Conservation (phyloP, 768 basidiomycete species). For the Tylopilus vinaceipallidus region DNA sequence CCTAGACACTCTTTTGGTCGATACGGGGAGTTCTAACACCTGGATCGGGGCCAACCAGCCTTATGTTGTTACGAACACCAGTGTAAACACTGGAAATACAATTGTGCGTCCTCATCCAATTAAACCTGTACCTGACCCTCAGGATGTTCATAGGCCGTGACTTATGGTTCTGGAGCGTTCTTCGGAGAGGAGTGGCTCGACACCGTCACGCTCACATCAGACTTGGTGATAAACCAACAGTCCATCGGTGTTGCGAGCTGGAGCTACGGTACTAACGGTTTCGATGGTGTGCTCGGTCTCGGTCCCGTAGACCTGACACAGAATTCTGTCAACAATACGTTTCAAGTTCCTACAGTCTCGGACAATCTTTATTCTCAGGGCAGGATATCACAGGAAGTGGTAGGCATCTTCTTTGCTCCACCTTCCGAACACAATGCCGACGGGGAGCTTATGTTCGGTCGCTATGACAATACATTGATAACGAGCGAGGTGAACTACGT, state of each 20-base stretch:
- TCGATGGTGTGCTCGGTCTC: slow-evolving; percentile 41
- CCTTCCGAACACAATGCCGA: slow-evolving; percentile 16
- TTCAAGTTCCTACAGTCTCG: slow-evolving; percentile 32
- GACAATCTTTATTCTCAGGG: slow-evolving; percentile 35
- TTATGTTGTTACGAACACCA: slow-evolving; percentile 16
- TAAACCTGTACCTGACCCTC: slow-evolving; percentile 5
- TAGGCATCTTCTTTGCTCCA: slow-evolving; percentile 37
- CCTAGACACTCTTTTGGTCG: slow-evolving; percentile 30
- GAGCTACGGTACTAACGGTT: slow-evolving; percentile 25
- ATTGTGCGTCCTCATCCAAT: slow-evolving; percentile 11
- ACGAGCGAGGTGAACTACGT: slow-evolving; percentile 20
- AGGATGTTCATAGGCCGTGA: not conserved
- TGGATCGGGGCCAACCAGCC: slow-evolving; percentile 27
- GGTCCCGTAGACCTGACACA: slow-evolving; percentile 35
- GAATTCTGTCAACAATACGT: slow-evolving; percentile 15
- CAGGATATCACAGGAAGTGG: slow-evolving; percentile 23
- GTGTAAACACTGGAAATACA: slow-evolving; percentile 16
- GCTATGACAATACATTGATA: slow-evolving; percentile 14
- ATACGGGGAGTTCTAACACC: slow-evolving; percentile 34
- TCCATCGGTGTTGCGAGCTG: slow-evolving; percentile 35
- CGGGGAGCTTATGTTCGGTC: slow-evolving; percentile 31
- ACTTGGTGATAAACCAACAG: slow-evolving; percentile 22
- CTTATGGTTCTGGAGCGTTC: slow-evolving; percentile 5
- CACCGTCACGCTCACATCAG: slow-evolving; percentile 9
- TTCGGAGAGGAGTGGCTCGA: slow-evolving; percentile 19